Conservation (phyloP, 441 rosid genomes). For the Arabidopsis hybrid region DNA sequence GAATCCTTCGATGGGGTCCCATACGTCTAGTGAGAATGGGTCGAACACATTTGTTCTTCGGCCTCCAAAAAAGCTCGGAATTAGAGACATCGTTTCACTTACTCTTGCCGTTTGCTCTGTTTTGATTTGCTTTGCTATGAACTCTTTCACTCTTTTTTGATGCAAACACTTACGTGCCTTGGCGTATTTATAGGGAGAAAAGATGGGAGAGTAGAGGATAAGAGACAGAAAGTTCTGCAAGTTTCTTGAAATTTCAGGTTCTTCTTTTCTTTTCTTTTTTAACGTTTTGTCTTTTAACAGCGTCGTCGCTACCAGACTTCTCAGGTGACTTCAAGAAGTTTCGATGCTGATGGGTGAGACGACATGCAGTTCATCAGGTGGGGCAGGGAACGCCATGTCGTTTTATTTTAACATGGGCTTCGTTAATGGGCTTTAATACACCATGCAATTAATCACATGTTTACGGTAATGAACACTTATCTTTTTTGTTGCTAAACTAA, state of each 20-base stretch:
- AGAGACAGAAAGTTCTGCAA: slow-evolving; percentile 20
- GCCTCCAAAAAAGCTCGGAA: slow-evolving; percentile 46
- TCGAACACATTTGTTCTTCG: slow-evolving; percentile 47
- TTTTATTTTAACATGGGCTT: not conserved
- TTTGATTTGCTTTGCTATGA: slow-evolving; percentile 10
- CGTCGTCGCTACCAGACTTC: not conserved
- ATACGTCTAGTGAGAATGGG: slow-evolving; percentile 52
- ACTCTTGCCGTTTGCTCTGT: not conserved
- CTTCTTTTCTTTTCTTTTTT: not conserved
- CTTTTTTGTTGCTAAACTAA: no score
- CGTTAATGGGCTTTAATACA: not conserved
- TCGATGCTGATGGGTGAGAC: not conserved
- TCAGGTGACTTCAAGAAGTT: slow-evolving; percentile 35
- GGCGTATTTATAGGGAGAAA: slow-evolving; percentile 19
- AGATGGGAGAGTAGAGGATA: not conserved
- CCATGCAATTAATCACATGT: no score
- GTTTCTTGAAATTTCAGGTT: slow-evolving; percentile 17
- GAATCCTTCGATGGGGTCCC: slow-evolving; percentile 51
- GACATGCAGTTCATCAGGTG: not conserved
- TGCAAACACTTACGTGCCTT: slow-evolving; percentile 1
- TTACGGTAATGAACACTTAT: no score
- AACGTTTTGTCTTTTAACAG: not conserved
- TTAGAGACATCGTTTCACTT: slow-evolving; percentile 35
- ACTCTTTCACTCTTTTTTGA: slow-evolving; percentile 15
- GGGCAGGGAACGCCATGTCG: not conserved